A percentile compares a stretch with the other conserved stretches of the same genome.
Conservation (phyloP, 2,329 filamentous ascomycete genomes). For the Penicillium sp. region DNA sequence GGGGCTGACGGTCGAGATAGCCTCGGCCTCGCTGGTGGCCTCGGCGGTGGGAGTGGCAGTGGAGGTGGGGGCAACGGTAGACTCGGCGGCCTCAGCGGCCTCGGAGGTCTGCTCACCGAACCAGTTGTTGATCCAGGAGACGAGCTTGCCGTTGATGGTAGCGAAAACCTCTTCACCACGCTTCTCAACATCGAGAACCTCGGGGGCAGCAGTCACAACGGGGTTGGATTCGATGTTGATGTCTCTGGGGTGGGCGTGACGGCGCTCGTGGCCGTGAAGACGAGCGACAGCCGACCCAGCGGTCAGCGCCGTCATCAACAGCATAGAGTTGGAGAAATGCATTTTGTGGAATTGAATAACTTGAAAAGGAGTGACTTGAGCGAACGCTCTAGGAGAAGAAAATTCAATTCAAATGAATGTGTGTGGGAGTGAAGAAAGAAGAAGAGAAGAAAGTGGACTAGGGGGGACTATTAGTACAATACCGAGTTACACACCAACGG, state of each 20-base stretch:
- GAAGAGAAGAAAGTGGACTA: slow-evolving; percentile 8
- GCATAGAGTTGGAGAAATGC: slow-evolving; percentile 33
- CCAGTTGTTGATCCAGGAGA: slow-evolving; percentile 33
- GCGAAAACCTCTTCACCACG: slow-evolving; percentile 29
- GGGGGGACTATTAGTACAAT: slow-evolving; percentile 4
- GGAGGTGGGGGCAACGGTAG: slow-evolving; percentile 13
- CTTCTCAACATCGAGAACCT: slow-evolving; percentile 16
- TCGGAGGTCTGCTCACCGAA: slow-evolving; percentile 18
- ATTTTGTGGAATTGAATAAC: slow-evolving; percentile 21
- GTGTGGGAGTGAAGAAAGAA: slow-evolving; percentile 5
- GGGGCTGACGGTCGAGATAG: slow-evolving; percentile 1
- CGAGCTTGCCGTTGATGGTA: slow-evolving; percentile 28
- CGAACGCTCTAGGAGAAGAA: slow-evolving; percentile 9
- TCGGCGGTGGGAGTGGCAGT: slow-evolving; percentile 12
- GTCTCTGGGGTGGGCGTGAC: slow-evolving; percentile 25
- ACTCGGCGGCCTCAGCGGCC: not conserved
- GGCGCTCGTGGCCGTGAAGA: slow-evolving; percentile 33
- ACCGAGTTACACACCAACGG: slow-evolving; percentile 5
- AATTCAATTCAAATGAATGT: slow-evolving; percentile 19
- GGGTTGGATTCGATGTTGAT: slow-evolving; percentile 7
- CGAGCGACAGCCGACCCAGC: slow-evolving; percentile 32
- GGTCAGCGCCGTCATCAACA: slow-evolving; percentile 31
- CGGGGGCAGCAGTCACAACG: not conserved
- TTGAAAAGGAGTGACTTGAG: slow-evolving; percentile 18
- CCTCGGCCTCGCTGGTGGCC: slow-evolving; percentile 9